A percentile compares a stretch with the other conserved stretches of the same genome.
Evolutionary conservation across 768 basidiomycete species (phyloP).

Genomic region (Boletus rubescentipes): DNA sequence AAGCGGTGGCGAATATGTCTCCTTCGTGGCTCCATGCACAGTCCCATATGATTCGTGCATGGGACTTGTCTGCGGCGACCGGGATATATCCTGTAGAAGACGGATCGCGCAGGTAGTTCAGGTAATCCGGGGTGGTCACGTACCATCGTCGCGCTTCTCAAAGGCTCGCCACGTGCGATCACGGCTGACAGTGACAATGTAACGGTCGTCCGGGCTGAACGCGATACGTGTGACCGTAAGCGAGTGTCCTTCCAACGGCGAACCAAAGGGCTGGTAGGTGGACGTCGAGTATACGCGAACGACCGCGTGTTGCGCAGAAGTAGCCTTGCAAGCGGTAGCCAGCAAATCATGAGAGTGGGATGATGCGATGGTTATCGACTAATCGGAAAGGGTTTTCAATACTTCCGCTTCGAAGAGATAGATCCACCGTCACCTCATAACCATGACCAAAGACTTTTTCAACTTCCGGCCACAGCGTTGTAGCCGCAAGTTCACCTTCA

Average conservation of each 20-base stretch:
- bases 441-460: slow-evolving; percentile 99
- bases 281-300: slow-evolving; percentile 77
- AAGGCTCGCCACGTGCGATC: slow-evolving; percentile 93
- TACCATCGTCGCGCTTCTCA: slow-evolving; percentile 47
- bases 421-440: slow-evolving; percentile 68
- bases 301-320: slow-evolving; percentile 84
- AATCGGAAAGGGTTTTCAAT: background rate
- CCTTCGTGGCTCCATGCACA: slow-evolving; percentile 81
- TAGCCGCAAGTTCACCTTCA: slow-evolving; percentile 84
- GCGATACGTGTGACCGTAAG: slow-evolving; percentile 88
- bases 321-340: slow-evolving; percentile 90
- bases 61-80: slow-evolving; percentile 74
- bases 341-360: slow-evolving; percentile 69
- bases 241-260: slow-evolving; percentile 77
- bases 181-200: slow-evolving; percentile 81
- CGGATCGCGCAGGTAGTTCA: background rate
- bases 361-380: slow-evolving; percentile 80
- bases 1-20: slow-evolving; percentile 86
- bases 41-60: slow-evolving; percentile 95
- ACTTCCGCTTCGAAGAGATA: background rate
- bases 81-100: slow-evolving; percentile 54
- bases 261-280: slow-evolving; percentile 68
- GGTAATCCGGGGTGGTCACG: background rate
- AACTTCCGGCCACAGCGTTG: slow-evolving; percentile 93
- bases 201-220: slow-evolving; percentile 84